Evolutionary conservation across 2,329 filamentous ascomycete genomes (phyloP), one percentile per base, ranked within the genome.

Genomic region (Aureobasidium zeae): DNA sequence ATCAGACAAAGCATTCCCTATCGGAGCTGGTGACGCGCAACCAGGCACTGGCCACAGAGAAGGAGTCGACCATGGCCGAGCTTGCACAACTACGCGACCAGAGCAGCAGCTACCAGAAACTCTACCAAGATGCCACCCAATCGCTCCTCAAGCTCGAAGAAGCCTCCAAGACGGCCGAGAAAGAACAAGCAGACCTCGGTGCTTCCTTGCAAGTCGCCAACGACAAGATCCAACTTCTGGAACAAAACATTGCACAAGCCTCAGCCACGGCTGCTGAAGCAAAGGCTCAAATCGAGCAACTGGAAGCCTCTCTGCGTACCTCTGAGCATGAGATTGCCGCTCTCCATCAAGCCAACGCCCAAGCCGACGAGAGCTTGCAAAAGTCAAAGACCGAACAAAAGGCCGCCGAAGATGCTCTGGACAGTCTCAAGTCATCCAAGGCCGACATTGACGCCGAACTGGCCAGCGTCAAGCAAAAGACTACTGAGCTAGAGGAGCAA

Each of bases 401-500:
- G 10, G 32, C 45, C 30, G 25, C 35, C 9, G 29, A 48, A 17
- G 16, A 43, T n/a, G 31, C 31, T 12, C 32, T 25, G 37, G 24
- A 36, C 21, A 36, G 44, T 9, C n/a, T 42, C 6, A 41, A 35
- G 10, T 31, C 28, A 4, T 33, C 36, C 20, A 46, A 46, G 13
- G 36, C 35, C 10, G 16, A 32, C 13, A 42, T 34, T 17, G 44
- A 39, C 21, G 22, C 35, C 4, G n/a, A 46, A 3, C 38, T 42
- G 5, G 36, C 31, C 15, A 31, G 43, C 13, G 36, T 41, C 32
- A 44, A 48, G 33, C 15, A 30, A 3, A 43, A 30, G 20, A 41
- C 49, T 7, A 21, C 37, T 4, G 26, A 45, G 4, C 35, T 56
- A 12, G 42, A 52, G 20, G 26, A 46, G 35, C 45, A 51, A 24